Percentiles rank a stretch among this genome's conserved stretches.
phyloP scores from a whole-genome alignment of 352 stramenopile species.

The Globisporangium rhizosaccharum region DNA sequence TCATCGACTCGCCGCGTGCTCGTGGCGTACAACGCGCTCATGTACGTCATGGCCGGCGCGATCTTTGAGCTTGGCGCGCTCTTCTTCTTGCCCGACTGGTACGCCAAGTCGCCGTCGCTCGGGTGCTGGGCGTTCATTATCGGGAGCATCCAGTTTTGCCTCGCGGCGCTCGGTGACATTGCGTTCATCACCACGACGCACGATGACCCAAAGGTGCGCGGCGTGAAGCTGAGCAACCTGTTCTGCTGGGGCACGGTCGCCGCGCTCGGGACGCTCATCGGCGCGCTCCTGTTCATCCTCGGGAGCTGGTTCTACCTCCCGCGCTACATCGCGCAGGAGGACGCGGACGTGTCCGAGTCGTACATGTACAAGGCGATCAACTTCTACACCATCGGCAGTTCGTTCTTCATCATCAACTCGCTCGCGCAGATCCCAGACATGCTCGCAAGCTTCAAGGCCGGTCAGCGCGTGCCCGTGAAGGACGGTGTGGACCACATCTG shows the following conservation, averaged over 20 bases:
- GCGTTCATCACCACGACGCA: constrained; percentile 61
- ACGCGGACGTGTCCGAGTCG: constrained; percentile 33
- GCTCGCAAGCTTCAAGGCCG: constrained; percentile 34
- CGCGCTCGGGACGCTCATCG: constrained; percentile 50
- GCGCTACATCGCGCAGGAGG: constrained; percentile 56
- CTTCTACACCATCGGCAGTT: constrained; percentile 64
- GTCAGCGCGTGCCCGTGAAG: constrained; percentile 17
- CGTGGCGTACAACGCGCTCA: constrained; percentile 51
- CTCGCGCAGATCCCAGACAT: constrained; percentile 53
- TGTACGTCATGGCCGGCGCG: constrained; percentile 59
- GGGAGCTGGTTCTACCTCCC: constrained; percentile 82
- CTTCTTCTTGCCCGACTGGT: constrained; percentile 77
- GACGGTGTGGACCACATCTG: constrained; percentile 22
- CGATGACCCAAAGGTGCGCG: constrained; percentile 33
- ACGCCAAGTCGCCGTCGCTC: constrained; percentile 53
- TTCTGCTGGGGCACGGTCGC: constrained; percentile 45
- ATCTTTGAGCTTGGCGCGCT: constrained; percentile 75
- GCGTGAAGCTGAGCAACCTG: constrained; percentile 52
- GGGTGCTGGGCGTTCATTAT: constrained; percentile 76
- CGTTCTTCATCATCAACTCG: constrained; percentile 75
- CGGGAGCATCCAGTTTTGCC: constrained; percentile 60
- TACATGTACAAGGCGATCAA: constrained; percentile 78
- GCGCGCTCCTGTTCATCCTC: constrained; percentile 68
- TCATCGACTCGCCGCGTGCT: constrained; percentile 41
- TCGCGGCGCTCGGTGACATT: constrained; percentile 54